Percentiles rank a stretch among this genome's conserved stretches.
Evolutionary conservation across 352 stramenopile species (phyloP).

Genomic region (Phytopythium mirpurense): DNA sequence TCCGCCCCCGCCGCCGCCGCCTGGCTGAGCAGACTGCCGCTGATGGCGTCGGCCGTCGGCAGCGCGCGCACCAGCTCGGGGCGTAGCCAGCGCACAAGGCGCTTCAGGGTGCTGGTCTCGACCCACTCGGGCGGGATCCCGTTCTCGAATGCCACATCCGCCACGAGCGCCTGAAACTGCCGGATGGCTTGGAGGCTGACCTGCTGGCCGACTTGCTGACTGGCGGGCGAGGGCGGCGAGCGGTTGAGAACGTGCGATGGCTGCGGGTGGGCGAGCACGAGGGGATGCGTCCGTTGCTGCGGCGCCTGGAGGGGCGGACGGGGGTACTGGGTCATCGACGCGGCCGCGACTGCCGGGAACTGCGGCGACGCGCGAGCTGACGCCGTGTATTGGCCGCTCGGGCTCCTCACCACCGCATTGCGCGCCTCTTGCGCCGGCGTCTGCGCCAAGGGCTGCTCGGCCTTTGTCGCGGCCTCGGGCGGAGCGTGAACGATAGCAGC

Average conservation of each 20-base stretch:
- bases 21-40: background rate
- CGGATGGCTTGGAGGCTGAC: background rate
- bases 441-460: no score
- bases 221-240: background rate
- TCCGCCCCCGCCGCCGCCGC: background rate
- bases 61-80: background rate
- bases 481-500: no score
- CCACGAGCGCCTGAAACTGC: background rate
- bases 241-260: background rate
- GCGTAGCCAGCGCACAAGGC: background rate
- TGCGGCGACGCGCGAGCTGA: background rate
- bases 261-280: background rate
- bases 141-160: conserved; percentile 1
- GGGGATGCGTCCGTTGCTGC: background rate
- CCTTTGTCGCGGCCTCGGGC: no score
- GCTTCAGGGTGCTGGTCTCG: conserved; percentile 1
- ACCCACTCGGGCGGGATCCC: background rate
- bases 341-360: background rate
- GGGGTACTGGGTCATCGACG: background rate
- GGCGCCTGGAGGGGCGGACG: background rate
- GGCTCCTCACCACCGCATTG: background rate
- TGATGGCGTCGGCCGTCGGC: background rate
- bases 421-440: no score
- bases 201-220: no score
- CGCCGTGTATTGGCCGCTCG: background rate